Conservation (phyloP, 129 eudicot species). For the Calendula officinalis region DNA sequence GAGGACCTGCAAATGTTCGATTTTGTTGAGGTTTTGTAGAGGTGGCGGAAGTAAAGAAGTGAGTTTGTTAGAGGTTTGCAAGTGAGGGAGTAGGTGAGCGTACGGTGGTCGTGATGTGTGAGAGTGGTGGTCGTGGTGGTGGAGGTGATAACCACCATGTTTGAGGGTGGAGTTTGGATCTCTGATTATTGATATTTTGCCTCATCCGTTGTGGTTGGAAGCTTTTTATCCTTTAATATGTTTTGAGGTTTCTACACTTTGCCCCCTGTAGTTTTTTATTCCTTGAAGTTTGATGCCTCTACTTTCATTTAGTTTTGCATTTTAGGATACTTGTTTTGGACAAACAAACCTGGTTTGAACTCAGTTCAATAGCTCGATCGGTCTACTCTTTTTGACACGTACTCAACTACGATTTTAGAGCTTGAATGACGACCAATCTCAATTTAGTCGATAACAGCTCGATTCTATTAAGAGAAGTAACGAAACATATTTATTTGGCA, state of each 20-base stretch:
- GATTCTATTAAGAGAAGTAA: no score
- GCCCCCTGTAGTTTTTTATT: slow-evolving; percentile 2
- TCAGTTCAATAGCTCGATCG: background rate
- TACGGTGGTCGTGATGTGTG: slow-evolving; percentile 34
- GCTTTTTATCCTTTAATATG: slow-evolving; percentile 16
- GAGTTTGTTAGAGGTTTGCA: slow-evolving; percentile 45
- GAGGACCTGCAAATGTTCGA: slow-evolving; percentile 31
- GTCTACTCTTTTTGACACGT: no score
- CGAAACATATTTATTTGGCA: no score
- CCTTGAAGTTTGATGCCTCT: background rate
- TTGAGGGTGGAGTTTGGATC: slow-evolving; percentile 27
- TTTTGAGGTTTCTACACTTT: slow-evolving; percentile 20
- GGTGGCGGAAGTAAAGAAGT: slow-evolving; percentile 41
- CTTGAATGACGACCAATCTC: no score
- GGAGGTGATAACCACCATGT: slow-evolving; percentile 68
- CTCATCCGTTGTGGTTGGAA: slow-evolving; percentile 29
- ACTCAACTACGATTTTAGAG: no score
- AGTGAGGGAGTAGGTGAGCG: slow-evolving; percentile 32
- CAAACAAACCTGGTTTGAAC: background rate
- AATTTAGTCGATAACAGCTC: no score
- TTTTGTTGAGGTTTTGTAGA: slow-evolving; percentile 36
- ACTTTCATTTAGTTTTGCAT: background rate
- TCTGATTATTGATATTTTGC: slow-evolving; percentile 23
- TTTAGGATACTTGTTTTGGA: background rate
- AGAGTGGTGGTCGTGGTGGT: slow-evolving; percentile 34